Percentiles rank a stretch among this genome's conserved stretches.
These are phyloP conservation scores for Ensete ventricosum DNA, from an alignment of 176 grass and related monocot genomes.

Conservation along the genomic window DNA sequence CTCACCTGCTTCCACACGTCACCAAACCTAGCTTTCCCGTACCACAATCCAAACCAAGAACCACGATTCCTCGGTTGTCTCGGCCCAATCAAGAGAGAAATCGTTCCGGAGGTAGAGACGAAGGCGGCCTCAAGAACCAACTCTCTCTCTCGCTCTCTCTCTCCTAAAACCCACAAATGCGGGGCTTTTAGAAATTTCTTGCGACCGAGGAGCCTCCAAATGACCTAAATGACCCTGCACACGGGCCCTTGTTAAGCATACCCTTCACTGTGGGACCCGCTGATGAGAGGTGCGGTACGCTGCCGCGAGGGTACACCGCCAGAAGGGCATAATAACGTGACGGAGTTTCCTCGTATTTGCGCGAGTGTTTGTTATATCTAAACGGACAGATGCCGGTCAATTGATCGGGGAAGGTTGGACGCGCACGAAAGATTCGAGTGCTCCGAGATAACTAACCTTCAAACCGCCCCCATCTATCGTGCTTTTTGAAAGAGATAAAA, in stretches of 20 bases:
- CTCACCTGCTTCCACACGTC: not conserved
- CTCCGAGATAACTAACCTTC: too few relatives aligned
- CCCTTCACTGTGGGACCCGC: not conserved
- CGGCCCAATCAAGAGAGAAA: not conserved
- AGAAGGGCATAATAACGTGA: not conserved
- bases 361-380: too few relatives aligned
- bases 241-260: not conserved
- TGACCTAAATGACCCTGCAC: conserved; percentile 7
- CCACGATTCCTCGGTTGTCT: not conserved
- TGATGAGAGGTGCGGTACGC: not conserved
- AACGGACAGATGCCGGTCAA: too few relatives aligned
- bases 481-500: too few relatives aligned
- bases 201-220: not conserved
- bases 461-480: too few relatives aligned
- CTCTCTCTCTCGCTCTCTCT: not conserved
- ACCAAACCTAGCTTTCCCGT: not conserved
- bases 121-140: not conserved
- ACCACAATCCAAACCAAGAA: not conserved
- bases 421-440: too few relatives aligned
- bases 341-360: not conserved
- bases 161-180: conserved; percentile 23
- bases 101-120: not conserved
- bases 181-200: conserved; percentile 1
- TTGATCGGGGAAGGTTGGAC: too few relatives aligned
- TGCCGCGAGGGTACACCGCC: not conserved